Percentiles rank a stretch among this genome's conserved stretches.
Evolutionary conservation across 371 early-diverging fungal genomes (phyloP).

Genomic region (Dipsacomyces acuminosporus): DNA sequence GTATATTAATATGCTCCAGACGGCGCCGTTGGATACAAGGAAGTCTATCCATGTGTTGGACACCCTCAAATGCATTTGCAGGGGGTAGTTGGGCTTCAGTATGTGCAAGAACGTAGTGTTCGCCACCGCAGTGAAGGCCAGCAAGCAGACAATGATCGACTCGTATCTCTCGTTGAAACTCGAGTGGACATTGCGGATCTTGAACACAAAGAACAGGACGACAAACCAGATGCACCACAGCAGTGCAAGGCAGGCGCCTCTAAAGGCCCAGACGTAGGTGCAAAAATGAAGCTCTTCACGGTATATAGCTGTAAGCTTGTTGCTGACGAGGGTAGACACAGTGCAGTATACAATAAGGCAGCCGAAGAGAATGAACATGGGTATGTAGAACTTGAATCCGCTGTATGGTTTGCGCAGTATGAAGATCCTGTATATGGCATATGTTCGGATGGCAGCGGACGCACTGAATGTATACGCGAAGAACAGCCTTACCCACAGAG

Average conservation of each 20-base stretch:
- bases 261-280: constrained; percentile 1
- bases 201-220: constrained; percentile 2
- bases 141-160: neutral
- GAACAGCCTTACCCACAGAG: constrained; percentile 4
- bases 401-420: neutral
- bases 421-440: constrained; percentile 1
- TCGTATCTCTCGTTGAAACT: constrained; percentile 4
- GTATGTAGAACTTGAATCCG: constrained; percentile 2
- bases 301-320: neutral
- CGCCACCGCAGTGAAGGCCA: neutral
- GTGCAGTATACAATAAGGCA: neutral
- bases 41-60: neutral
- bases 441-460: neutral
- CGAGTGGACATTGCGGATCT: constrained; percentile 6
- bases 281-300: neutral
- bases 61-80: neutral
- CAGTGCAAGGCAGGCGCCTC: neutral
- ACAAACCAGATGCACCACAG: neutral
- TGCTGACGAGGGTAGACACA: neutral
- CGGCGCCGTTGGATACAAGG: neutral
- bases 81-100: neutral
- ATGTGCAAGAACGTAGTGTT: neutral
- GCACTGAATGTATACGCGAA: constrained; percentile 1
- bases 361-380: neutral
- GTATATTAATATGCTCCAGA: neutral